Evolutionary conservation across 495 filamentous ascomycete species (phyloP).

Genomic region (Penicillium lividum): DNA sequence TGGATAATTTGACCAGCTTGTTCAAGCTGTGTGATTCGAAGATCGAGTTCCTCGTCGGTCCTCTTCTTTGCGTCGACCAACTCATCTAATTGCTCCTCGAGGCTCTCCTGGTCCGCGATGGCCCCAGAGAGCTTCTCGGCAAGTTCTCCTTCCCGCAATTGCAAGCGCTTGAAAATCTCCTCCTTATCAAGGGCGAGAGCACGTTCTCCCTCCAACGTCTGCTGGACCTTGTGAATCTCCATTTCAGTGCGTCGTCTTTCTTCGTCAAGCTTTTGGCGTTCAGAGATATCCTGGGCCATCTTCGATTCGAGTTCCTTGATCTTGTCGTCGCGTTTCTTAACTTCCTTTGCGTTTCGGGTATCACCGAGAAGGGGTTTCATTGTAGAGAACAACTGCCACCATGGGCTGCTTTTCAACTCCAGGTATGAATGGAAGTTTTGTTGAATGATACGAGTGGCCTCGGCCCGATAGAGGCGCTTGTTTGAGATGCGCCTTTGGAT

Average conservation of each 20-base stretch:
- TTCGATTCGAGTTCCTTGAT: constrained; percentile 82
- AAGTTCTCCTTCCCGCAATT: constrained; percentile 82
- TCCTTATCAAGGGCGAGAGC: constrained; percentile 96
- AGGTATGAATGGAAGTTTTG: constrained; percentile 88
- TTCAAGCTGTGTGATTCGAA: constrained; percentile 78
- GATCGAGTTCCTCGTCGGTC: constrained; percentile 80
- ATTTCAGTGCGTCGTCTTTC: constrained; percentile 83
- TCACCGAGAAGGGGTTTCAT: constrained; percentile 95
- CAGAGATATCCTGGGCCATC: constrained; percentile 73
- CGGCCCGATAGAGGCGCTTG: constrained; percentile 90
- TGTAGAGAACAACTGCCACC: constrained; percentile 94
- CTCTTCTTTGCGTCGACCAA: constrained; percentile 87
- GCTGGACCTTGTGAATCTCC: constrained; percentile 85
- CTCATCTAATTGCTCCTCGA: constrained; percentile 91
- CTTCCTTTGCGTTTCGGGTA: constrained; percentile 84
- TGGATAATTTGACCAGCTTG: constrained; percentile 87
- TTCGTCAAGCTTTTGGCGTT: constrained; percentile 83
- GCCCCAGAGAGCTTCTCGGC: constrained; percentile 89
- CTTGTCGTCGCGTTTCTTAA: constrained; percentile 91
- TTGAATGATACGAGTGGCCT: constrained; percentile 93
- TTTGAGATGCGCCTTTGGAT: constrained; percentile 81
- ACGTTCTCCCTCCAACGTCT: constrained; percentile 92
- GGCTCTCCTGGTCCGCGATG: constrained; percentile 90
- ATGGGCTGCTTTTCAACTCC: constrained; percentile 85
- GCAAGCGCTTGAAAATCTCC: constrained; percentile 95